phyloP scores from a whole-genome alignment of 768 basidiomycete genomes.

The Psilocybe cubensis region DNA sequence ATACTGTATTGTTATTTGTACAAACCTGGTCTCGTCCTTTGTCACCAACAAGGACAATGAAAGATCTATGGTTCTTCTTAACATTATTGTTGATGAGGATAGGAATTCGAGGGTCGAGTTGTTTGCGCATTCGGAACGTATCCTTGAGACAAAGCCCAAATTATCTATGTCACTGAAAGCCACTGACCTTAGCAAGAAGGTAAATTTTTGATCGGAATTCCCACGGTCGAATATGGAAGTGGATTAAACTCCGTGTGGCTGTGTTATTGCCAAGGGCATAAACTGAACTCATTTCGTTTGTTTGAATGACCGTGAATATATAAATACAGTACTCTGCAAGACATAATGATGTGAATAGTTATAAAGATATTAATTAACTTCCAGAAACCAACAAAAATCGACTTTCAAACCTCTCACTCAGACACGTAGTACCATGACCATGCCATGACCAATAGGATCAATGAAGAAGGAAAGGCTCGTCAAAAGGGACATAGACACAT shows the following conservation, averaged over 20 bases:
- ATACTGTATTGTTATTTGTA: neutral
- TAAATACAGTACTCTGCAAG: no score
- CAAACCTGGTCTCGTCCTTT: slow-evolving; percentile 87
- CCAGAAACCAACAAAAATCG: no score
- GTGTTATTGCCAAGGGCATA: no score
- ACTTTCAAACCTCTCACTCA: no score
- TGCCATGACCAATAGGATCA: no score
- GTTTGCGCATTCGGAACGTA: slow-evolving; percentile 72
- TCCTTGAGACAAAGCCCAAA: neutral
- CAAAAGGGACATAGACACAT: no score
- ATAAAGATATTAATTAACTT: no score
- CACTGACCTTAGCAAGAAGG: neutral
- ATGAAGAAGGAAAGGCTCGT: no score
- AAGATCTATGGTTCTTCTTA: slow-evolving; percentile 89
- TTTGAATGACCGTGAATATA: neutral
- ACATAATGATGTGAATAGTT: no score
- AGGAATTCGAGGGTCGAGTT: slow-evolving; percentile 91
- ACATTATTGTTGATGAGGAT: slow-evolving; percentile 94
- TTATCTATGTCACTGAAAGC: neutral
- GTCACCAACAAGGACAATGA: slow-evolving; percentile 96
- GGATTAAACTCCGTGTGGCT: neutral
- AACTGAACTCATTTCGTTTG: no score
- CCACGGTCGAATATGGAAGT: neutral
- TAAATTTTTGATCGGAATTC: slow-evolving; percentile 20
- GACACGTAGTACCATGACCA: no score